A percentile compares a stretch with the other conserved stretches of the same genome.
Conservation (phyloP, 2,329 filamentous ascomycete genomes). For the Periconia sp. region DNA sequence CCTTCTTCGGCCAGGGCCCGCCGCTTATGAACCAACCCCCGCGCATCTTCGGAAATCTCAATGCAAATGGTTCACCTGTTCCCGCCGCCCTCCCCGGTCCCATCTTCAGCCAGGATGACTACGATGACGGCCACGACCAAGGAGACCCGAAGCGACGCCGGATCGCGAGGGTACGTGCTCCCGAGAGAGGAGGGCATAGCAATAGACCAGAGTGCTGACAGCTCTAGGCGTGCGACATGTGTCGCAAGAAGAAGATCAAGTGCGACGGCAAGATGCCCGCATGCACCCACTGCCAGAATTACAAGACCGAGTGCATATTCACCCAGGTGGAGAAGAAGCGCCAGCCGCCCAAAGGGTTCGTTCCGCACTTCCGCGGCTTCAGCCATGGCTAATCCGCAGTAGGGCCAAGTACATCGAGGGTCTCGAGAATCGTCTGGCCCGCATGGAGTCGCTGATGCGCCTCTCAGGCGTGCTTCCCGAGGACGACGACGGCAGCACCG, state of each 20-base stretch:
- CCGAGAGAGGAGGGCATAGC: slow-evolving; percentile 5
- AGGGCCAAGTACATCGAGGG: slow-evolving; percentile 98
- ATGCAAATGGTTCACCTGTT: slow-evolving; percentile 45
- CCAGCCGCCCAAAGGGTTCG: slow-evolving; percentile 90
- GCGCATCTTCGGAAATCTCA: slow-evolving; percentile 47
- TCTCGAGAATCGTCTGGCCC: slow-evolving; percentile 89
- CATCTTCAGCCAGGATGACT: slow-evolving; percentile 57
- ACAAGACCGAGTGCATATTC: slow-evolving; percentile 97
- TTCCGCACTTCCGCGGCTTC: neutral
- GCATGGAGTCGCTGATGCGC: slow-evolving; percentile 91
- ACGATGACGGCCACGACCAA: slow-evolving; percentile 62
- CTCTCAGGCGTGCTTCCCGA: slow-evolving; percentile 86
- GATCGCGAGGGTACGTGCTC: slow-evolving; percentile 74
- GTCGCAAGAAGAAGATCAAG: slow-evolving; percentile 94
- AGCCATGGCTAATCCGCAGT: slow-evolving; percentile 9
- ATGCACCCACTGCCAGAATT: slow-evolving; percentile 95
- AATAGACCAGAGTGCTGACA: slow-evolving; percentile 26
- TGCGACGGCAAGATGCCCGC: slow-evolving; percentile 95
- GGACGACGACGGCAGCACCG: slow-evolving; percentile 83
- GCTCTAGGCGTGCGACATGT: slow-evolving; percentile 88
- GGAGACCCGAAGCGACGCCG: slow-evolving; percentile 83
- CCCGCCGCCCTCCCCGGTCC: slow-evolving; percentile 32
- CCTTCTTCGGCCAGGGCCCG: slow-evolving; percentile 40
- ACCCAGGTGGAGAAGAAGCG: slow-evolving; percentile 99
- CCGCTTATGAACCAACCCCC: slow-evolving; percentile 48